Evolutionary conservation across 768 basidiomycete genomes (phyloP).

Genomic region (Cantharellus anzutake): DNA sequence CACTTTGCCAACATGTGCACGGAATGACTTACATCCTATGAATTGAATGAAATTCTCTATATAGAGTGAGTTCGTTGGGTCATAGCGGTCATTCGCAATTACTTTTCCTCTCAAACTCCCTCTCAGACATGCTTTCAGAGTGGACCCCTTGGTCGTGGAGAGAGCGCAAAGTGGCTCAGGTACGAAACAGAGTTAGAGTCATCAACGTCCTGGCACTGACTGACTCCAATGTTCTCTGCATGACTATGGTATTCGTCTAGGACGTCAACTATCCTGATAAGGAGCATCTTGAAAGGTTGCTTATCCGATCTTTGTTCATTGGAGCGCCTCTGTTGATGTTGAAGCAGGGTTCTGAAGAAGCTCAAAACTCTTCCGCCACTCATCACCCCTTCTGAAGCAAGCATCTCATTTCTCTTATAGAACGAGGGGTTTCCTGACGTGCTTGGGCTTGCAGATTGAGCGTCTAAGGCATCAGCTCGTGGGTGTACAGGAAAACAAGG

Average conservation of each 20-base stretch:
- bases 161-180: conserved; percentile 57
- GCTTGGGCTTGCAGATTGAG: conserved; percentile 36
- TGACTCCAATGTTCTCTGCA: background rate
- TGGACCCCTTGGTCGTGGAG: conserved; percentile 78
- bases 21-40: too few species aligned
- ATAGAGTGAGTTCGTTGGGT: too few species aligned
- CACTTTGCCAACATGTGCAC: too few species aligned
- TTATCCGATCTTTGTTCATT: background rate
- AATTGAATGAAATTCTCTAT: too few species aligned
- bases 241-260: conserved; percentile 18
- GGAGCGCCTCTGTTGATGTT: background rate
- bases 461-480: conserved; percentile 61
- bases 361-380: conserved; percentile 68
- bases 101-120: background rate
- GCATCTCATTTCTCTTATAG: conserved; percentile 10
- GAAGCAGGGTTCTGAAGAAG: conserved; percentile 52
- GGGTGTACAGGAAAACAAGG: conserved; percentile 68
- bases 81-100: too few species aligned
- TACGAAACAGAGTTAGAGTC: conserved; percentile 13
- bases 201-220: background rate
- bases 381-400: conserved; percentile 82
- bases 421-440: too few species aligned
- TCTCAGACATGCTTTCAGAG: background rate
- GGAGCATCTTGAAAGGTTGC: conserved; percentile 34
- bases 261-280: conserved; percentile 54